Evolutionary conservation across 768 basidiomycete species (phyloP), one percentile per base, ranked within the genome.

Genomic region (Xanthoconium purpureum): DNA sequence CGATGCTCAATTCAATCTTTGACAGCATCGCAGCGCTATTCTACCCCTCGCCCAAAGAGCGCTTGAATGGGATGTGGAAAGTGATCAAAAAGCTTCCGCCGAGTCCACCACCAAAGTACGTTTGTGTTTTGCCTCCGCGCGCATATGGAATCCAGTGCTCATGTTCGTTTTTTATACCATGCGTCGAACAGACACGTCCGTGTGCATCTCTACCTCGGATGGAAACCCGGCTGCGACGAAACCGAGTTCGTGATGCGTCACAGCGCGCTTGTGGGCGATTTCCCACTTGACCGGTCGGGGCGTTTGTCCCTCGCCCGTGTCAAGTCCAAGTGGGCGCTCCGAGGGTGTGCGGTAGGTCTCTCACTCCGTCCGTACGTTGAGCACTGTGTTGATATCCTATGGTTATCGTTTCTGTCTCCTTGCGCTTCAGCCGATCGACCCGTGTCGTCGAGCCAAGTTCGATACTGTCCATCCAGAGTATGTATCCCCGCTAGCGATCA

Each of bases 181-280:
- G n/a, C 17, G 17, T 5, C 32, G n/a, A 40, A 35, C 40, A 58
- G 58, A 54, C 70, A 73, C 42, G 62, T 71, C 48, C 70, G 70
- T 35, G 71, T 71, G 6, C 70, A 71, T 20, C 49, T 71, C n/a
- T 71, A 68, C 38, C 46, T 66, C 20, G 69, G 61, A 6, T 71
- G 71, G 71, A 30, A 49, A 8, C 65, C 58, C 0, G 71, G 69
- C 17, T 61, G 58, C 28, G 69, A 71, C 43, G 69, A 71, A n/a
- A 63, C 54, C 28, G 67, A 71, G 18, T 65, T 67, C 33, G 52
- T 67, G 5, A 67, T 66, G 59, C 63, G 59, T 6, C 46, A 70
- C 32, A 62, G 64, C 43, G 66, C 67, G 36, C 59, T 71, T 20
- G 63, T 69, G 8, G 63, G 54, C 1, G 70, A 71, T 37, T 61